Conservation (phyloP, 352 stramenopile genomes). For the Salisapilia sapeloensis region DNA sequence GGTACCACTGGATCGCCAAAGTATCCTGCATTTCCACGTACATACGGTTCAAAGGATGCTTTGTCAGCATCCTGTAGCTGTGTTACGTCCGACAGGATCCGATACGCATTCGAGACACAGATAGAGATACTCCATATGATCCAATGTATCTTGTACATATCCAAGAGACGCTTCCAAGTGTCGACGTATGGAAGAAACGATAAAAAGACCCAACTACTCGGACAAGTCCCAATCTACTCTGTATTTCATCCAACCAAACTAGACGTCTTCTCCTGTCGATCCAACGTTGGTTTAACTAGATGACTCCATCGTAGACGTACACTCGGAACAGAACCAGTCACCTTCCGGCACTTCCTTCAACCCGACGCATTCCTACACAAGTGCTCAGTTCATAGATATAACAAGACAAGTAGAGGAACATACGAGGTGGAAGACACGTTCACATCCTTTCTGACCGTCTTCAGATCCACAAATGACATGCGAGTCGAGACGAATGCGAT, state of each 20-base stretch:
- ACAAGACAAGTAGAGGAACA: conserved; percentile 2
- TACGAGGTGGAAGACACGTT: conserved; percentile 81
- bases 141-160: too few relatives aligned
- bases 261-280: too few relatives aligned
- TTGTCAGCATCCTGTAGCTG: neutral
- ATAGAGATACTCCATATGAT: too few relatives aligned
- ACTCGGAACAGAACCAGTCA: conserved; percentile 70
- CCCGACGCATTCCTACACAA: conserved; percentile 73
- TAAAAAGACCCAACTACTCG: too few relatives aligned
- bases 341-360: conserved; percentile 57
- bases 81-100: conserved; percentile 1
- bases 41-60: conserved; percentile 82
- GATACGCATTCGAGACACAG: too few relatives aligned
- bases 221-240: too few relatives aligned
- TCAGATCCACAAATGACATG: conserved; percentile 83
- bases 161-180: too few relatives aligned
- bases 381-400: conserved; percentile 1
- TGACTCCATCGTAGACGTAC: too few relatives aligned
- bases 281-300: conserved; percentile 3
- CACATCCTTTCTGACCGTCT: conserved; percentile 71
- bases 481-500: conserved; percentile 77
- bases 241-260: too few relatives aligned
- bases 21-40: conserved; percentile 56
- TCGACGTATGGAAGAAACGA: too few relatives aligned
- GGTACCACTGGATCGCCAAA: conserved; percentile 63